Conservation (phyloP, 1,139 yeast species). For the Kodamaea derodonti region DNA sequence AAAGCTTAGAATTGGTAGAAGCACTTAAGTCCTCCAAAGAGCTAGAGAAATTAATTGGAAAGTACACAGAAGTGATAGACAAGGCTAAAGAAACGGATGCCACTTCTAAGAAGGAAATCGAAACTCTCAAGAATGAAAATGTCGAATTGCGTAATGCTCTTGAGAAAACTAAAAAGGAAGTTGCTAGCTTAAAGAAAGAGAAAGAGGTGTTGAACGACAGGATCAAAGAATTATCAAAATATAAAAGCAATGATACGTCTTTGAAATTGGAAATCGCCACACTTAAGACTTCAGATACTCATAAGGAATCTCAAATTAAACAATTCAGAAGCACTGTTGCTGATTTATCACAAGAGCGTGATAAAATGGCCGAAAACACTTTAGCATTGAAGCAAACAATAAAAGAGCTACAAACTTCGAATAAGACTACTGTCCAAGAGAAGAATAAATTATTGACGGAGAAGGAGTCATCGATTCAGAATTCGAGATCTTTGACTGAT, state of each 20-base stretch:
- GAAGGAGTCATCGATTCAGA: constrained; percentile 36
- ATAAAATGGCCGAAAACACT: constrained; percentile 34
- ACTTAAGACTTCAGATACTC: constrained; percentile 33
- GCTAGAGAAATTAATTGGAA: constrained; percentile 1
- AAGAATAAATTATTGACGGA: constrained; percentile 38
- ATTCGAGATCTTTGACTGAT: constrained; percentile 24
- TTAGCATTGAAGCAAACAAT: constrained; percentile 42
- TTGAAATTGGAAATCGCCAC: constrained; percentile 42
- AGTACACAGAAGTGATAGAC: neutral
- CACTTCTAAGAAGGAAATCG: neutral
- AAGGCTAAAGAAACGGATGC: neutral
- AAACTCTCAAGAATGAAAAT: constrained; percentile 8
- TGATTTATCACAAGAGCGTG: constrained; percentile 34
- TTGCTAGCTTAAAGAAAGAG: constrained; percentile 21
- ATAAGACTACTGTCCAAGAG: constrained; percentile 30
- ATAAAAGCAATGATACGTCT: constrained; percentile 37
- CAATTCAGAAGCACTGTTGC: constrained; percentile 39
- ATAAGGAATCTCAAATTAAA: constrained; percentile 48
- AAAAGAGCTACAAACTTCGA: constrained; percentile 37
- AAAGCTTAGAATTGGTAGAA: constrained; percentile 7
- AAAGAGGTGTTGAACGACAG: constrained; percentile 25
- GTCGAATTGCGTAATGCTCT: constrained; percentile 8
- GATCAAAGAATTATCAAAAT: constrained; percentile 28
- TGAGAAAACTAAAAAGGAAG: constrained; percentile 16
- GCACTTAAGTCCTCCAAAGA: constrained; percentile 5